Evolutionary conservation across 768 basidiomycete genomes (phyloP), one percentile per base, ranked within the genome.

Genomic region (Auriscalpium orientale): DNA sequence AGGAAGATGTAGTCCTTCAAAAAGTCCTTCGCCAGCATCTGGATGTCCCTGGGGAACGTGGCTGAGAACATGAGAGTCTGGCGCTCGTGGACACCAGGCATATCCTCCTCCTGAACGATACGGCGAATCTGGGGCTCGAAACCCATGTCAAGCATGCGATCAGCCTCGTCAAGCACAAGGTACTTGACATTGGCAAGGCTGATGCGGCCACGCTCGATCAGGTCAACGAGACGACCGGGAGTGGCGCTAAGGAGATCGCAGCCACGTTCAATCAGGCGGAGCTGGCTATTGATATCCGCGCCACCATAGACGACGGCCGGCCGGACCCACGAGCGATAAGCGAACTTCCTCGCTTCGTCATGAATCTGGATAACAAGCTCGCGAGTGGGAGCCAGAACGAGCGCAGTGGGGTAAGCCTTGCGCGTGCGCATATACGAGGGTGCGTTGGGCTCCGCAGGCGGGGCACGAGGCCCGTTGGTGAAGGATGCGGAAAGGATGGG

Each of bases 81-180:
- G 59, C 97, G 89, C 12, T 93, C 85, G 28, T 80, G 74, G 13
- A 87, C 83, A 47, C 85, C 88, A n/a, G 97, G 93, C 97, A 99
- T 99, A 70, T 99, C 97, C 67, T 94, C 93, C 64, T 91, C 90
- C 72, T 99, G 91, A 18, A 99, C 97, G 68, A 99, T 99, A 35
- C 93, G 83, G 61, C 97, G 83, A 67, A 99, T 99, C 75, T 98
- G 97, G 55, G 97, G 97, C 73, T 99, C 97, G 79, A 99, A 99
- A 87, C 97, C 97, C 97, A 99, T 99, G 78, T 99, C 97, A 67
- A 99, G 82, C 97, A 99, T 99, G 67, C 97, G 90, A 78, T 99
- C 97, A 58, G 97, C 97, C 76, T 99, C 97, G 66, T 99, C 97
- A 54, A 99, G 87, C 28, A 99, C 97, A 56, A 99, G 87, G 72